Percentiles rank a stretch among this genome's conserved stretches.
Evolutionary conservation across 106 monocot species (phyloP).

Genomic region (Vanilla planifolia): DNA sequence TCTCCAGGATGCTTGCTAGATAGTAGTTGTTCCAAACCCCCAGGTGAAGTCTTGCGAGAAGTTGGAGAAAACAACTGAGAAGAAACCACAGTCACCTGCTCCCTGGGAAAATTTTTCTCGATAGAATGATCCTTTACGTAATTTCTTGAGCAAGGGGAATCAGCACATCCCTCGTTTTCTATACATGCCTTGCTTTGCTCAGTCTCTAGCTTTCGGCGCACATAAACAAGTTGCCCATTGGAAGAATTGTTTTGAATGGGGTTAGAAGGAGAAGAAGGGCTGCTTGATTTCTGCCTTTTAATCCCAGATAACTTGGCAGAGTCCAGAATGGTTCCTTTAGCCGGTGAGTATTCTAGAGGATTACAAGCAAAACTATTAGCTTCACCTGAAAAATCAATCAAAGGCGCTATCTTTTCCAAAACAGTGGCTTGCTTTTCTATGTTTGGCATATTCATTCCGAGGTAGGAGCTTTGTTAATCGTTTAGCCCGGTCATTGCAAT

Average conservation of each 20-base stretch:
- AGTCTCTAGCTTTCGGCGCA: slow-evolving; percentile 60
- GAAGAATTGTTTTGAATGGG: slow-evolving; percentile 10
- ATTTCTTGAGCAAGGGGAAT: slow-evolving; percentile 16
- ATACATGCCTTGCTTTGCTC: slow-evolving; percentile 32
- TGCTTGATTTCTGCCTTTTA: slow-evolving; percentile 48
- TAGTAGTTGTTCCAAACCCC: background rate
- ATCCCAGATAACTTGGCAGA: slow-evolving; percentile 25
- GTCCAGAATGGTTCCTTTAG: slow-evolving; percentile 17
- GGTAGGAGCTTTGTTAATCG: slow-evolving; percentile 17
- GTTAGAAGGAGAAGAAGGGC: slow-evolving; percentile 22
- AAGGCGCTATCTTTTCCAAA: slow-evolving; percentile 37
- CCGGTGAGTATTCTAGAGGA: slow-evolving; percentile 2
- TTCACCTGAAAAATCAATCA: slow-evolving; percentile 46
- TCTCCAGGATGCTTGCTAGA: slow-evolving; percentile 12
- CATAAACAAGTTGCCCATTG: slow-evolving; percentile 65
- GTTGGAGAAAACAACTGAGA: background rate
- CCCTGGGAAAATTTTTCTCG: slow-evolving; percentile 8
- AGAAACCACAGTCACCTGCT: slow-evolving; percentile 1
- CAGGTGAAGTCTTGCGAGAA: slow-evolving; percentile 1
- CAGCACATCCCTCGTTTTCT: background rate
- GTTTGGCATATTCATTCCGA: slow-evolving; percentile 24
- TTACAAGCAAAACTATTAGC: slow-evolving; percentile 15
- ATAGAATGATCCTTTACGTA: background rate
- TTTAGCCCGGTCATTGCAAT: slow-evolving; percentile 15
- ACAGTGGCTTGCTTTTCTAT: slow-evolving; percentile 38